Conservation (phyloP, 495 filamentous ascomycete genomes). For the Ramalina peruviana region DNA sequence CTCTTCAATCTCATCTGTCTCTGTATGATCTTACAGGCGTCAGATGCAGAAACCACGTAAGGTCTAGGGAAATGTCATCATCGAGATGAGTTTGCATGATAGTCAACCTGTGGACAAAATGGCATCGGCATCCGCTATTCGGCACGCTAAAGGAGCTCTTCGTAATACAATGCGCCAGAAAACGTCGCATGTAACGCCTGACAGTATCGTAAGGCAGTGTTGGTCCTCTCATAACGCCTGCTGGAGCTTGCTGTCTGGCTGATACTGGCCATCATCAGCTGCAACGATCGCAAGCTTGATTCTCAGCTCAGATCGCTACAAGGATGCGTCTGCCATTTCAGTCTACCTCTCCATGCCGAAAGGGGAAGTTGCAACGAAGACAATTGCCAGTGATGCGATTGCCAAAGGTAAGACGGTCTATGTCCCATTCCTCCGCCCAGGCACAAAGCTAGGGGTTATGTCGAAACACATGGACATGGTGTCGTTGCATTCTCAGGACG, state of each 20-base stretch:
- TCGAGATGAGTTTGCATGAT: no score
- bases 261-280: conserved; percentile 32
- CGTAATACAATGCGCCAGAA: conserved; percentile 52
- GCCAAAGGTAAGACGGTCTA: conserved; percentile 68
- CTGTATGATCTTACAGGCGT: no score
- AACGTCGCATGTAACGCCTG: conserved; percentile 40
- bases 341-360: conserved; percentile 87
- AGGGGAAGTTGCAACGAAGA: conserved; percentile 67
- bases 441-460: conserved; percentile 27
- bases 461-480: conserved; percentile 78
- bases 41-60: no score
- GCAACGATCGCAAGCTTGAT: conserved; percentile 41
- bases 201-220: conserved; percentile 57
- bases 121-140: conserved; percentile 26
- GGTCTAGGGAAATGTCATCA: no score
- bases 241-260: conserved; percentile 1
- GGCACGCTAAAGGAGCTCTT: conserved; percentile 59
- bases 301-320: conserved; percentile 50
- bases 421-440: conserved; percentile 70
- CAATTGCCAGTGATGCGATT: conserved; percentile 70
- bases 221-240: conserved; percentile 8
- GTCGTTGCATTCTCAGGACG: conserved; percentile 50
- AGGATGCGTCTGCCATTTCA: conserved; percentile 56
- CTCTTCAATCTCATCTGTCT: no score
- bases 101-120: no score